Evolutionary conservation across 805 yeast species (phyloP).

Genomic region (Saccharomycopsis fodiens): DNA sequence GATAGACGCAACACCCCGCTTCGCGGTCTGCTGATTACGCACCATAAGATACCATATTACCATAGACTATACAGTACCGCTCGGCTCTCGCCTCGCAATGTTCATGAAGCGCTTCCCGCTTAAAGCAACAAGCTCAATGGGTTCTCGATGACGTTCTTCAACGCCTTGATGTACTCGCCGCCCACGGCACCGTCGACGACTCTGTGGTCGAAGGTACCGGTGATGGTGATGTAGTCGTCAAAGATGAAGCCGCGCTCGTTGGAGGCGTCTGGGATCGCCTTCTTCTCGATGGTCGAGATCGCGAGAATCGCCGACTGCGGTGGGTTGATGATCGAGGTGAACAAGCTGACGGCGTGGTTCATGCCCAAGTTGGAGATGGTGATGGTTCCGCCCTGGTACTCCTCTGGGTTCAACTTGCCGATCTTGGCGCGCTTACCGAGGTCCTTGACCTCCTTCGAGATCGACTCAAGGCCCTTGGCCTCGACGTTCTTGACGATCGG

Average conservation of each 20-base stretch:
- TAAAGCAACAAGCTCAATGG: slow-evolving; percentile 89
- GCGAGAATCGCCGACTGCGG: slow-evolving; percentile 96
- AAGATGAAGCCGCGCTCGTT: slow-evolving; percentile 88
- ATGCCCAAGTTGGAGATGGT: slow-evolving; percentile 98
- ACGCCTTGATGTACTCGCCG: slow-evolving; percentile 91
- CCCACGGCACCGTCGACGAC: slow-evolving; percentile 96
- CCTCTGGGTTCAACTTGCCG: slow-evolving; percentile 89
- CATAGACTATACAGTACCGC: too few species aligned
- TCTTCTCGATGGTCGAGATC: slow-evolving; percentile 85
- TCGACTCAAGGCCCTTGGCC: slow-evolving; percentile 73
- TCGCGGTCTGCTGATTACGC: too few species aligned
- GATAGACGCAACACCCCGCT: too few species aligned
- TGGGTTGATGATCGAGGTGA: slow-evolving; percentile 97
- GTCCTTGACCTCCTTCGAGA: slow-evolving; percentile 81
- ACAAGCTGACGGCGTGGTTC: slow-evolving; percentile 88
- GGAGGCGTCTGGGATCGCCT: slow-evolving; percentile 86
- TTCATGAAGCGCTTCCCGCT: too few species aligned
- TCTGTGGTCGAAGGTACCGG: slow-evolving; percentile 98
- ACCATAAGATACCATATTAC: too few species aligned
- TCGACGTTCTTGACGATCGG: slow-evolving; percentile 91
- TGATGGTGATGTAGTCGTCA: slow-evolving; percentile 83
- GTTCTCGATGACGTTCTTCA: slow-evolving; percentile 87
- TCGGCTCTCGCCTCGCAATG: too few species aligned
- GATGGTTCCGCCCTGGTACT: slow-evolving; percentile 98
- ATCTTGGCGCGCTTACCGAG: slow-evolving; percentile 94